Conservation (phyloP, 768 basidiomycete genomes). For the Psilocybe tampanensis region DNA sequence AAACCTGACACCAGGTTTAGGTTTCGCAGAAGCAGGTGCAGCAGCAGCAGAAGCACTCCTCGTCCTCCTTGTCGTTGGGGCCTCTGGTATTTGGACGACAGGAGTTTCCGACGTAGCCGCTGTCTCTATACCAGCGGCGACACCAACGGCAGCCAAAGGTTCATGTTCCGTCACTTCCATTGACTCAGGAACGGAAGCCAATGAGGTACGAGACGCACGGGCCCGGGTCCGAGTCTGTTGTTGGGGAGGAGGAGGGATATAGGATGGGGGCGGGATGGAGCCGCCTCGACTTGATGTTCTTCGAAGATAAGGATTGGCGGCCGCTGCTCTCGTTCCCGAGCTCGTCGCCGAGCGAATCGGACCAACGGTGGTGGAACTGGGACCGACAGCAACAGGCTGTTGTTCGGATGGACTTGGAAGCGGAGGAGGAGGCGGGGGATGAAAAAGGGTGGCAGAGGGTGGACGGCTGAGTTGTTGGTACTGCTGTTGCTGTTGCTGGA, state of each 20-base stretch:
- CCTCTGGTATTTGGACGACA: too few species aligned
- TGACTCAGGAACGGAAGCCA: not conserved
- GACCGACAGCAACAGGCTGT: too few species aligned
- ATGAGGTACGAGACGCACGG: too few species aligned
- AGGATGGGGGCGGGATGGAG: not conserved
- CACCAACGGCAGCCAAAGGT: not conserved
- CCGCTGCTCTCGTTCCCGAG: too few species aligned
- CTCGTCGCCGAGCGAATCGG: too few species aligned
- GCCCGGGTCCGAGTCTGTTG: too few species aligned
- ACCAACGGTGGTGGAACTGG: too few species aligned
- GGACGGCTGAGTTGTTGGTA: conserved; percentile 12
- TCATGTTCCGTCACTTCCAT: not conserved
- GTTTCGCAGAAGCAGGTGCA: not conserved
- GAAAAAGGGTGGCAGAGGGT: conserved; percentile 10
- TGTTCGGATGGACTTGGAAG: too few species aligned
- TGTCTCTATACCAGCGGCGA: not conserved
- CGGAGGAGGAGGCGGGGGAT: not conserved
- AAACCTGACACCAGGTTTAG: not conserved
- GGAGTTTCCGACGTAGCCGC: not conserved
- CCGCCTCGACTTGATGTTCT: not conserved
- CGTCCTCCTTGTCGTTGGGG: not conserved
- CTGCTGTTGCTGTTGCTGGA: not conserved
- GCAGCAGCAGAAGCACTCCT: not conserved
- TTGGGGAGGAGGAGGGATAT: not conserved
- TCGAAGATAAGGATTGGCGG: conserved; percentile 6